Evolutionary conservation across 768 basidiomycete species (phyloP), one percentile per base, ranked within the genome.

Genomic region (Boletales sp.): DNA sequence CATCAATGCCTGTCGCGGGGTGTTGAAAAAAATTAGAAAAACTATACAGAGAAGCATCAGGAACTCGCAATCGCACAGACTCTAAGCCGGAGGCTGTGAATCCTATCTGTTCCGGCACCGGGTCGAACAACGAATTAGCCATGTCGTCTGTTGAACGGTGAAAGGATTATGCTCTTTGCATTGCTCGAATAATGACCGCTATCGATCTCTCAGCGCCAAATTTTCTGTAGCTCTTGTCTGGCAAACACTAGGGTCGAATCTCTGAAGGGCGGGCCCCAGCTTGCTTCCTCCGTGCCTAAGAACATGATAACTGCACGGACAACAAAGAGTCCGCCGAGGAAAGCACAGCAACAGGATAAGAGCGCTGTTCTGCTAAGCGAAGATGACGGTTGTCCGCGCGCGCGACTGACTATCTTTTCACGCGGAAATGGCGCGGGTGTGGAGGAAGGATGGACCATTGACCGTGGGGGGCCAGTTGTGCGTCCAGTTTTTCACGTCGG

Each of bases 191-290:
- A 88, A 70, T 94, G 92, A 7, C 93, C 94, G 57, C 88, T 87
- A 37, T 83, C 78, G 49, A 96, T 78, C 73, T 95, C 94, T 93
- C 93, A 96, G 54, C 82, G 79, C 93, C 94, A 96, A 63, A 97
- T 87, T 64, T 81, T 77, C 65, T 87, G 86, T 30, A 94, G 66
- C 60, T 94, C 87, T 37, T 83, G 74, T 25, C 83, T 75, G 36
- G 73, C 71, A 58, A 81, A 90, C 34, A 89, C 85, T 25, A 90
- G 76, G 34, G 89, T 89, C 2, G 87, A 72, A 32, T 84, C 76
- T n/a, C 70, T 58, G 42, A 67, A 58, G 33, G 33, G 14, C 14
- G 28, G 61, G 31, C 19, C 56, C 68, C 69, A 76, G 71, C 44
- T 70, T 67, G 55, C 72, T 71, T 64, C 64, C 62, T 74, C 74